A percentile compares a stretch with the other conserved stretches of the same genome.
Evolutionary conservation across 1,284 basidiomycete species (phyloP).

Genomic region (Naganishia sp.): DNA sequence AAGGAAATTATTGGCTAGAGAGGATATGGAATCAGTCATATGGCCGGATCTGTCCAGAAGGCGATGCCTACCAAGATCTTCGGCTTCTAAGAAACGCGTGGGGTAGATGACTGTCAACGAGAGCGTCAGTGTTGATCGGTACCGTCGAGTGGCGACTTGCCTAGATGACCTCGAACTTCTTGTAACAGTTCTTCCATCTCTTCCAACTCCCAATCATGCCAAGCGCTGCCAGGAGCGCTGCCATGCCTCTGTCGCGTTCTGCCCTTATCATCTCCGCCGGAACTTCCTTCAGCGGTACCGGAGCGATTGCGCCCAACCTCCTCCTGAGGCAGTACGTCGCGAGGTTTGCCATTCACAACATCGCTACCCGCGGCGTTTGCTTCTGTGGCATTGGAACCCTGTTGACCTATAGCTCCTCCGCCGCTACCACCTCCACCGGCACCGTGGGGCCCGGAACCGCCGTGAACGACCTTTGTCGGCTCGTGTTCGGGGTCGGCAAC

Average conservation of each 20-base stretch:
- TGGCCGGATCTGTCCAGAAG: background rate
- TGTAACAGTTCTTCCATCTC: conserved; percentile 82
- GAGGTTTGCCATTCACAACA: conserved; percentile 38
- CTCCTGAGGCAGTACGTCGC: background rate
- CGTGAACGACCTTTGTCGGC: conserved; percentile 46
- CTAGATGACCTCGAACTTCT: conserved; percentile 78
- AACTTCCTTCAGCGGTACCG: conserved; percentile 1
- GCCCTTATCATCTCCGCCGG: conserved; percentile 13
- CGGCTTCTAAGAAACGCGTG: conserved; percentile 77
- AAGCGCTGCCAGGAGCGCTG: conserved; percentile 65
- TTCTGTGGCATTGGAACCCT: conserved; percentile 23
- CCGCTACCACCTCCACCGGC: conserved; percentile 54
- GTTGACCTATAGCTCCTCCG: conserved; percentile 51
- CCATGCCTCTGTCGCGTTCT: conserved; percentile 37
- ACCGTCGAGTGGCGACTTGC: conserved; percentile 55
- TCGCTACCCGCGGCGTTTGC: conserved; percentile 24
- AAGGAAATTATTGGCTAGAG: conserved; percentile 76
- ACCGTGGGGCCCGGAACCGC: conserved; percentile 52
- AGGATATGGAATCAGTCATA: background rate
- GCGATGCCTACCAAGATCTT: conserved; percentile 1
- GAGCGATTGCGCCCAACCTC: conserved; percentile 1
- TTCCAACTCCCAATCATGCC: conserved; percentile 76
- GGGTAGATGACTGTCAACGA: conserved; percentile 70
- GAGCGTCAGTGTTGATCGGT: background rate
- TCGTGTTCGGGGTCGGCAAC: conserved; percentile 43